Conservation (phyloP, 108 stramenopile species). For the Fragilariopsis cylindrus region DNA sequence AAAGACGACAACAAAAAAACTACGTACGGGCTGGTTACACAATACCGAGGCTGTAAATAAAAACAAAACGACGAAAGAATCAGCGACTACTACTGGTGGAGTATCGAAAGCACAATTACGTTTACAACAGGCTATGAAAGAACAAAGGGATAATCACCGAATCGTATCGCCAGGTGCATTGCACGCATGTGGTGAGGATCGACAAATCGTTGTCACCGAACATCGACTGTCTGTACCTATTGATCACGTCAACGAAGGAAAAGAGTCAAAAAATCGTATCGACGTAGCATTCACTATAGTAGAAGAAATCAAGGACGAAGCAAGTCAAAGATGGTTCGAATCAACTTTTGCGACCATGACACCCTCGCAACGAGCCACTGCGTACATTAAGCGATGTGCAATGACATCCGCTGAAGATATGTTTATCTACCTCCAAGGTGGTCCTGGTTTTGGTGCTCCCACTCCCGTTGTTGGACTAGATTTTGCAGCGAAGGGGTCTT, state of each 20-base stretch:
- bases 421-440: conserved; percentile 87
- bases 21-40: conserved; percentile 88
- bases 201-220: conserved; percentile 74
- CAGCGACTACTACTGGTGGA: conserved; percentile 17
- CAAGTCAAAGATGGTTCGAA: conserved; percentile 28
- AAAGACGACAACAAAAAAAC: conserved; percentile 15
- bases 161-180: conserved; percentile 70
- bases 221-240: conserved; percentile 74
- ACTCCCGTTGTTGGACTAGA: conserved; percentile 52
- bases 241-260: conserved; percentile 34
- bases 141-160: conserved; percentile 71
- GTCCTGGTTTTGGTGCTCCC: conserved; percentile 91
- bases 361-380: conserved; percentile 45
- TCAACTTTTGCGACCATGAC: conserved; percentile 14
- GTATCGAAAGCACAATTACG: conserved; percentile 41
- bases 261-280: conserved; percentile 23
- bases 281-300: conserved; percentile 79
- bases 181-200: conserved; percentile 60
- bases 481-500: conserved; percentile 37
- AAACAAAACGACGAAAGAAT: conserved; percentile 6
- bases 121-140: conserved; percentile 62
- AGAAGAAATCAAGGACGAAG: conserved; percentile 51
- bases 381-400: conserved; percentile 44
- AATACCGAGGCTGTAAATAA: conserved; percentile 41
- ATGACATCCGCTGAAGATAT: conserved; percentile 46